Percentiles rank a stretch among this genome's conserved stretches.
Conservation (phyloP, 768 basidiomycete genomes). For the Tulasnella sp. region DNA sequence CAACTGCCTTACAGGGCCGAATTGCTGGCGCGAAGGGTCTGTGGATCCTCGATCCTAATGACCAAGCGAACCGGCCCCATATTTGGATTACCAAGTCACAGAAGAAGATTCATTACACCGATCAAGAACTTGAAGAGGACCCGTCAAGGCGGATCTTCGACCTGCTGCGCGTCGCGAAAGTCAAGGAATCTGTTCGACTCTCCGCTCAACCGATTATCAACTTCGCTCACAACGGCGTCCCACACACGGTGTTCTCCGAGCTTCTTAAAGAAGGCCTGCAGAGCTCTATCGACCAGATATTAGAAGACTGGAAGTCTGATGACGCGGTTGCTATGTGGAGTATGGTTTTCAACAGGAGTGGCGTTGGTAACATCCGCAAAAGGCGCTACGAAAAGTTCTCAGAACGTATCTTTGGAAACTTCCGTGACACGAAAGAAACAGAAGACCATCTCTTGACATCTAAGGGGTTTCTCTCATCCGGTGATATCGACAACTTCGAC, state of each 20-base stretch:
- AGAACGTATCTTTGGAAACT: not conserved
- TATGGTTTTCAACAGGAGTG: not conserved
- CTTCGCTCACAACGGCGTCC: conserved; percentile 56
- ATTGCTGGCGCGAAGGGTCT: conserved; percentile 44
- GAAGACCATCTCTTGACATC: not conserved
- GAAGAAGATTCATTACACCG: conserved; percentile 23
- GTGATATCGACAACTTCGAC: not conserved
- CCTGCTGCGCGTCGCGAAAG: not conserved
- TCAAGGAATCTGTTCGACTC: conserved; percentile 33
- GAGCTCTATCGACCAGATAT: conserved; percentile 39
- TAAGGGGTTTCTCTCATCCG: not conserved
- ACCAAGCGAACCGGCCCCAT: not conserved
- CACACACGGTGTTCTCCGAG: conserved; percentile 41
- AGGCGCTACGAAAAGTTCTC: not conserved
- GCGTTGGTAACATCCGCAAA: not conserved
- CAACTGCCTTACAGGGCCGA: conserved; percentile 52
- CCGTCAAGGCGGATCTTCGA: conserved; percentile 25
- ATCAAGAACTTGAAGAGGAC: conserved; percentile 1
- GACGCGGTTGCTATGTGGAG: not conserved
- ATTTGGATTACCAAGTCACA: conserved; percentile 29
- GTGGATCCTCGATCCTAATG: conserved; percentile 23
- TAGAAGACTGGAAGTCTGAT: not conserved
- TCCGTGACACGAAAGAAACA: not conserved
- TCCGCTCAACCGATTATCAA: conserved; percentile 59
- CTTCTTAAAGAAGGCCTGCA: conserved; percentile 51